Conservation (phyloP, 768 basidiomycete genomes). For the Podaxis carcinomalis region DNA sequence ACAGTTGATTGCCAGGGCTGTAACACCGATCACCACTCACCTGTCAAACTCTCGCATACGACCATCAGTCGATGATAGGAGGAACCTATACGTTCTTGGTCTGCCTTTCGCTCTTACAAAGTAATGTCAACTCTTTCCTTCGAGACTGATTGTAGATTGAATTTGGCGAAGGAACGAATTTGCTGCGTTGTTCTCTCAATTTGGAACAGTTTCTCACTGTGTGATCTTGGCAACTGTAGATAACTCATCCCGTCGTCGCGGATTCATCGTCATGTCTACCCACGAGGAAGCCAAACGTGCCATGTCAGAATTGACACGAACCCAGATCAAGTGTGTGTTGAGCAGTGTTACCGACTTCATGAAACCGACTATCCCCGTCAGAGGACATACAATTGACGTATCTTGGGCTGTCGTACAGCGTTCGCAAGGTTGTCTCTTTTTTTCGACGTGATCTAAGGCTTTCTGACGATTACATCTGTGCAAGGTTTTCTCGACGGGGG, state of each 20-base stretch:
- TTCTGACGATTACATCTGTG: neutral
- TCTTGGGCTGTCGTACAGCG: conserved; percentile 89
- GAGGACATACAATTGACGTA: conserved; percentile 73
- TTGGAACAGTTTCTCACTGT: conserved; percentile 67
- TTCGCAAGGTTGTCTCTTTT: conserved; percentile 54
- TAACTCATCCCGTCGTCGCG: conserved; percentile 77
- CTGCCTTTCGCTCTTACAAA: conserved; percentile 79
- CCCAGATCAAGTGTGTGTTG: conserved; percentile 57
- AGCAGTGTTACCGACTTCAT: neutral
- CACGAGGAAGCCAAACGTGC: conserved; percentile 69
- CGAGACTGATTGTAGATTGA: neutral
- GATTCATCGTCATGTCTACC: conserved; percentile 77
- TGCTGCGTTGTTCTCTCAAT: conserved; percentile 53
- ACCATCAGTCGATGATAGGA: conserved; percentile 46
- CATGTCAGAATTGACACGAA: conserved; percentile 63
- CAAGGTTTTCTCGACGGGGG: conserved; percentile 79
- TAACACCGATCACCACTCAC: conserved; percentile 28
- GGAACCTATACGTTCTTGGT: conserved; percentile 83
- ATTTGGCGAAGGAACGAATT: conserved; percentile 45
- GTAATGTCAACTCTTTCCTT: conserved; percentile 31
- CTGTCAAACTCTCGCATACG: conserved; percentile 19
- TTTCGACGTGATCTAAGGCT: neutral
- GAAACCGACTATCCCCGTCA: conserved; percentile 21
- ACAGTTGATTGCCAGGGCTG: conserved; percentile 29
- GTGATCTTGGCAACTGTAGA: conserved; percentile 84